Conservation (phyloP, 306 rosid genomes). For the Dalbergia cochinchinensis region DNA sequence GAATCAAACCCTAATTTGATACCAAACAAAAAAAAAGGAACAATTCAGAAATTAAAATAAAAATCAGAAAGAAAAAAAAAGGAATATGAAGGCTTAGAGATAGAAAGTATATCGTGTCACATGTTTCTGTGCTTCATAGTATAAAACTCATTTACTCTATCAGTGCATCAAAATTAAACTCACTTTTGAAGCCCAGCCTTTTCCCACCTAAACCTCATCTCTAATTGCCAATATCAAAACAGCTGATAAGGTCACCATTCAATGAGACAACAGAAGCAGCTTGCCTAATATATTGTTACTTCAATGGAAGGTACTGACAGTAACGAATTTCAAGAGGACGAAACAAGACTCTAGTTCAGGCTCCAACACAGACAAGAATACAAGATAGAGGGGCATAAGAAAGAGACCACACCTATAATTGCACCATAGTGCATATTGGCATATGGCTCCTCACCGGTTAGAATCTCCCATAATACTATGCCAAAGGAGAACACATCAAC, state of each 20-base stretch:
- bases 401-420: conserved; percentile 70
- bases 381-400: conserved; percentile 13
- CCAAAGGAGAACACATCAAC: conserved; percentile 96
- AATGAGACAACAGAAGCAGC: neutral
- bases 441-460: conserved; percentile 92
- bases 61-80: too few relatives aligned
- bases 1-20: too few relatives aligned
- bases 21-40: too few relatives aligned
- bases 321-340: conserved; percentile 18
- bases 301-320: conserved; percentile 4
- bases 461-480: conserved; percentile 93
- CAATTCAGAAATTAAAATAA: too few relatives aligned
- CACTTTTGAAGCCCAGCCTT: too few relatives aligned
- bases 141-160: too few relatives aligned
- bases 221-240: neutral
- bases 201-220: neutral
- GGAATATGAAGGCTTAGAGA: too few relatives aligned
- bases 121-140: too few relatives aligned
- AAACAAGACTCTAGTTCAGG: conserved; percentile 24
- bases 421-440: conserved; percentile 97
- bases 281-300: neutral
- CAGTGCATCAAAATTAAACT: too few relatives aligned
- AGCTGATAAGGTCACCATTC: neutral
- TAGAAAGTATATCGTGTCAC: too few relatives aligned
- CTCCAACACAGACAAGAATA: conserved; percentile 6